phyloP scores from a whole-genome alignment of 2,329 filamentous ascomycete genomes.

The Incumbomyces lentus region DNA sequence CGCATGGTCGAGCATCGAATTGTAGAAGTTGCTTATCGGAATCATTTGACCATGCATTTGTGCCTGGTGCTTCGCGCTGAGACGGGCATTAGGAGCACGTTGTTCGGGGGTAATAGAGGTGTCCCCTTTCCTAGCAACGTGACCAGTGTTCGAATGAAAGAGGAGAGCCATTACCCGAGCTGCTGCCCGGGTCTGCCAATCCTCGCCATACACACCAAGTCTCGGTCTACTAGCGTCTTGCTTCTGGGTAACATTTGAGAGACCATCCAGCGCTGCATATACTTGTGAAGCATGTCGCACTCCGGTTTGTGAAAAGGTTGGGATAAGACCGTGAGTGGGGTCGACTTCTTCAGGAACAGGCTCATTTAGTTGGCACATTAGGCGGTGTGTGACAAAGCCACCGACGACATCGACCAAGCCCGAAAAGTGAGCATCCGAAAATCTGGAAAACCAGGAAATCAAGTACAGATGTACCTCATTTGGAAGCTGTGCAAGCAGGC shows the following conservation, averaged over 20 bases:
- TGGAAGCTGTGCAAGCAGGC: constrained; percentile 65
- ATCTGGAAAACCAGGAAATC: constrained; percentile 66
- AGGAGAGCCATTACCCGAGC: constrained; percentile 70
- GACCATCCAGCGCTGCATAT: constrained; percentile 60
- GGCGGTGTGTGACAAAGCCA: constrained; percentile 70
- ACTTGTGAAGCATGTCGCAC: constrained; percentile 54
- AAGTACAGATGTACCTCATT: constrained; percentile 66
- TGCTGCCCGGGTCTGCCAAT: constrained; percentile 81
- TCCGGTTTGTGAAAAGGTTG: constrained; percentile 57
- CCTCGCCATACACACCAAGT: constrained; percentile 58
- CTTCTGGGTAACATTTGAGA: constrained; percentile 39
- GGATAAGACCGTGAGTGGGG: constrained; percentile 57
- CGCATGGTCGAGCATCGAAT: constrained; percentile 73
- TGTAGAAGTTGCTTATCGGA: constrained; percentile 78
- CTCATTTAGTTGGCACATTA: constrained; percentile 58
- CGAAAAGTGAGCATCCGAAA: constrained; percentile 57
- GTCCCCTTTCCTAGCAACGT: constrained; percentile 31
- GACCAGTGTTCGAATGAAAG: constrained; percentile 67
- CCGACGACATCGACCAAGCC: constrained; percentile 65
- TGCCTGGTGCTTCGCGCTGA: constrained; percentile 33
- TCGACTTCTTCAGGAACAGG: constrained; percentile 44
- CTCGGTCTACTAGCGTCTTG: constrained; percentile 36
- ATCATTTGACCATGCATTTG: constrained; percentile 55
- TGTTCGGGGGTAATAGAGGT: constrained; percentile 20
- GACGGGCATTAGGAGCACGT: constrained; percentile 29